Base-by-base conservation (phyloP, 129 eudicot species). In the Centaurea solstitialis region DNA sequence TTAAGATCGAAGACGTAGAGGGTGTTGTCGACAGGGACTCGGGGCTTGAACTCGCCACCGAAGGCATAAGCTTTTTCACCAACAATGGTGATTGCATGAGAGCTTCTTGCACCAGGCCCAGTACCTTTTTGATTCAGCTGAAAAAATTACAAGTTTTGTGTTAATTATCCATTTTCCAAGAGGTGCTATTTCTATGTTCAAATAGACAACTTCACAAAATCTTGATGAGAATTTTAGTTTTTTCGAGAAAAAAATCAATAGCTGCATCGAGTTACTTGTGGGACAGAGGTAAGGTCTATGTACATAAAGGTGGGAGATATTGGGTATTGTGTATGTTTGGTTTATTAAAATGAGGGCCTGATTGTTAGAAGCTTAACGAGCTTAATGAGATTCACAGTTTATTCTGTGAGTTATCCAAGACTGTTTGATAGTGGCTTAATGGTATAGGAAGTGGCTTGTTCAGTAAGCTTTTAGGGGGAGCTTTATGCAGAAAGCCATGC, bases 81-180 rank as follows among this genome's bases (percentile, higher is more conserved):
- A 59, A 93, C 94, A 22, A 89, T 81, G 57, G 98, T 84, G 79
- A 95, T 84, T 35, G 98, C 93, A 76, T 95, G 99, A 28, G 99
- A 95, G 85, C 99, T 94, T 87, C 97, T 89, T 75, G 99, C 93
- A 79, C 97, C 99, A 2, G 99, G 99, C 10, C 94, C 97, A 12
- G 78, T 57, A 20, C 97, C 99, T 43, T 88, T 88, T 81, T 90
- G 97, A 68, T 90, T 87, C 80, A 94, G 79, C 99, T 95, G n/a
- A n/a, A 88, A 88, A 85, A 21, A 85, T 26, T 10, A 62, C 10
- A 43, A 41, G 59, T 39, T 12, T 5, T 70, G 45, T 59, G 62
- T 82, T 40, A 70, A 79, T 47, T 28, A 10, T 28, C 37, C 33
- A 10, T 33, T 18, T 9, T 5, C 57, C 20, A 75, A 33, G 43